phyloP scores from a whole-genome alignment of 1,284 basidiomycete species.

The Ganoderma sinense region DNA sequence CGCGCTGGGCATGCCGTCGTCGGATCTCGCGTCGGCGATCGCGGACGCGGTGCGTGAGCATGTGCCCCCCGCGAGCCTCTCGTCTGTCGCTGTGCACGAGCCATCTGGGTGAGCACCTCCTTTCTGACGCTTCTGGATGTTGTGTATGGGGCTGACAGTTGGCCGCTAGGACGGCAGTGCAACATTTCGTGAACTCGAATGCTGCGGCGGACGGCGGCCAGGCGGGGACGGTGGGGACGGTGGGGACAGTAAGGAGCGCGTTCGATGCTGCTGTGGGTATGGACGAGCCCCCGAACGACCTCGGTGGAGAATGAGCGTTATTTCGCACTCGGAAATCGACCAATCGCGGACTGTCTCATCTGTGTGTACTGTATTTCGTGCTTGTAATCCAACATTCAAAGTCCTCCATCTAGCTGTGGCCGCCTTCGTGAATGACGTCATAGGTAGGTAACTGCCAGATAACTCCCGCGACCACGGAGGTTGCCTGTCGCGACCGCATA shows the following conservation, averaged over 20 bases:
- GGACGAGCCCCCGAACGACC: conserved; percentile 50
- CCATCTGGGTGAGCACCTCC: conserved; percentile 50
- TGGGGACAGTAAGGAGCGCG: conserved; percentile 42
- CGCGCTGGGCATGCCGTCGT: conserved; percentile 65
- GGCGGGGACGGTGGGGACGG: conserved; percentile 36
- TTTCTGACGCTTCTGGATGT: conserved; percentile 28
- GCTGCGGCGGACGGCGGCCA: conserved; percentile 22
- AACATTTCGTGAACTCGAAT: conserved; percentile 35
- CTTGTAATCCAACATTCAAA: no score
- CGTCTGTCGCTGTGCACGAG: conserved; percentile 56
- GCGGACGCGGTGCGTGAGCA: conserved; percentile 61
- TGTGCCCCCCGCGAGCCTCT: conserved; percentile 64
- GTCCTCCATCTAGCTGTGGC: no score
- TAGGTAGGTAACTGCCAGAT: no score
- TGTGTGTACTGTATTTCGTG: no score
- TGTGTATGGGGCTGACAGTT: background rate
- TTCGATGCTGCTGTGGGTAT: conserved; percentile 55
- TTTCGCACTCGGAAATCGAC: background rate
- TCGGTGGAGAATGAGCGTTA: conserved; percentile 1
- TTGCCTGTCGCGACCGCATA: no score
- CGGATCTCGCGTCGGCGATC: conserved; percentile 67
- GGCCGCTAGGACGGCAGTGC: conserved; percentile 32
- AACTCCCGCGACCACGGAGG: no score
- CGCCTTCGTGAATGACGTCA: no score
- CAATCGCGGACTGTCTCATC: no score